Evolutionary conservation across 495 filamentous ascomycete species (phyloP), one percentile per base, ranked within the genome.

Genomic region (Evernia prunastri): DNA sequence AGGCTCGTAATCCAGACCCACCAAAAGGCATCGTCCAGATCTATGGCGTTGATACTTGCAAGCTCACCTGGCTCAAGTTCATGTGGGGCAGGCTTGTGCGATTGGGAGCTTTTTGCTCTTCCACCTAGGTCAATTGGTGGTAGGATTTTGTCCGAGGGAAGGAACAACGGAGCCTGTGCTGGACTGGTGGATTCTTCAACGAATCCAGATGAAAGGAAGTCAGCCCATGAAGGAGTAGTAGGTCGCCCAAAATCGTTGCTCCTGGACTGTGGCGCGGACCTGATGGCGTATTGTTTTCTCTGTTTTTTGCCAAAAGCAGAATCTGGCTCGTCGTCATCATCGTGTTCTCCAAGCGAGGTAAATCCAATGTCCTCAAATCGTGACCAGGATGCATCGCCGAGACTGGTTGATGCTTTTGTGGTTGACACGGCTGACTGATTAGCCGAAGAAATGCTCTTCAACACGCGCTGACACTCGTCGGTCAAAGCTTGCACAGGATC

Each of bases 1-100:
- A 98, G 75, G 79, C 94, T 97, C 69, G 84, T 94, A 81, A 97
- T 97, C 94, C 94, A 98, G 31, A 97, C 94, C 94, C 94, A 98
- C 95, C 95, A 98, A 73, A 98, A 98, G 0, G 92, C 87, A 72
- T 97, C 94, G 70, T 98, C 94, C 15, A 97, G 78, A 64, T 95
- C 89, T 56, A 98, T 83, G 53, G 82, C 81, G 37, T 82, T 87
- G 67, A 97, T 96, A 68, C 90, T 96, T 31, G 93, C 93, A 53
- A 98, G 80, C 80, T 98, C 94, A 47, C 91, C 94, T 4, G 93
- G 95, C 61, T 96, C 91, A 4, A 97, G 79, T 20, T 78, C 76
- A 63, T 89, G 84, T 40, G 87, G 71, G 53, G 82, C 81, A 15
- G 87, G 86, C 56, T 82, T 84, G 71, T 96, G 88, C n/a, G 91